phyloP scores from a whole-genome alignment of 179 eudicot genomes.

The Dionaea muscipula region DNA sequence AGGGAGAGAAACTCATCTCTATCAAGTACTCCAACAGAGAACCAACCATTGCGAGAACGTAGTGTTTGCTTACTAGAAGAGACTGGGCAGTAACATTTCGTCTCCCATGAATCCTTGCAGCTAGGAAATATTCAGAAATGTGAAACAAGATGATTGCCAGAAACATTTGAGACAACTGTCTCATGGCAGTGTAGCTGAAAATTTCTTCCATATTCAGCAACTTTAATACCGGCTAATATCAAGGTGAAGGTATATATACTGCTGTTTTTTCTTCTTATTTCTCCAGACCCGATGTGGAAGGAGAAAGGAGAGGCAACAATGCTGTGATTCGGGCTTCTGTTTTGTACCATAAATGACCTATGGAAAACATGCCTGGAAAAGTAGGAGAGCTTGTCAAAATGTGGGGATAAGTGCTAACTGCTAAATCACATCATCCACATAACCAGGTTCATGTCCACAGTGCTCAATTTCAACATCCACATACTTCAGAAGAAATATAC shows the following conservation, averaged over 20 bases:
- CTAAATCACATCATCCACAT: background rate
- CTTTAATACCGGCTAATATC: conserved; percentile 4
- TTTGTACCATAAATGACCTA: conserved; percentile 1
- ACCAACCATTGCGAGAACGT: conserved; percentile 57
- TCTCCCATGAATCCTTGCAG: conserved; percentile 48
- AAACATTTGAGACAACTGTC: conserved; percentile 28
- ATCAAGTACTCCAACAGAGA: conserved; percentile 55
- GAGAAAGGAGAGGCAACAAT: conserved; percentile 5
- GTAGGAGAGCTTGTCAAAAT: background rate
- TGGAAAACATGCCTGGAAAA: conserved; percentile 4
- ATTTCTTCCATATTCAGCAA: conserved; percentile 34
- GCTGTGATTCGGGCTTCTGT: background rate
- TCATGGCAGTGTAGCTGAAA: conserved; percentile 21
- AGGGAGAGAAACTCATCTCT: conserved; percentile 55
- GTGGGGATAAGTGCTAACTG: background rate
- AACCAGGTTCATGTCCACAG: too few species aligned
- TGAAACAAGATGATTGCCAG: conserved; percentile 28
- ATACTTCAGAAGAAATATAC: too few species aligned
- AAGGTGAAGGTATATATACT: conserved; percentile 1
- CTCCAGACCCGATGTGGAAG: background rate
- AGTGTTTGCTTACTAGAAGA: conserved; percentile 60
- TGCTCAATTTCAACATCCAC: too few species aligned
- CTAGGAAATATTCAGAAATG: conserved; percentile 33
- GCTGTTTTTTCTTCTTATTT: background rate
- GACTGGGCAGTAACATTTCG: conserved; percentile 52